Conservation (phyloP, 306 rosid species). For the Vachellia pachyceras region DNA sequence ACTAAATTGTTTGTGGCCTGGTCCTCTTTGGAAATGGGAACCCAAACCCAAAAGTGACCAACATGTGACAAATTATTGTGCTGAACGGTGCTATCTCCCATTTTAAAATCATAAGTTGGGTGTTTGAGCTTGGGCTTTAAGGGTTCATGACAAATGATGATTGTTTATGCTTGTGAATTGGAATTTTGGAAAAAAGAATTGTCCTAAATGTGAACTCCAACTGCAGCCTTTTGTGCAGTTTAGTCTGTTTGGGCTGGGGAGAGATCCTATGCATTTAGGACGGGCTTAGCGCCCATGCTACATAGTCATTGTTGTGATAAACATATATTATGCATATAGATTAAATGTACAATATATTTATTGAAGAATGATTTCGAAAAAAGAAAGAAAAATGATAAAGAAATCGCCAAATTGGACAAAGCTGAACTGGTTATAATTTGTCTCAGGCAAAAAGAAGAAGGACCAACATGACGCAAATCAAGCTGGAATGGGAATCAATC, state of each 20-base stretch:
- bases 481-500: conserved; percentile 80
- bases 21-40: neutral
- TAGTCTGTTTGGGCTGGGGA: neutral
- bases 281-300: conserved; percentile 14
- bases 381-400: neutral
- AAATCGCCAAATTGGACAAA: neutral
- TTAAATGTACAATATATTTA: conserved; percentile 10
- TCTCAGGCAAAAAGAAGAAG: conserved; percentile 84
- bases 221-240: neutral
- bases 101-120: conserved; percentile 18
- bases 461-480: conserved; percentile 91
- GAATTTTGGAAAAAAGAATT: conserved; percentile 18
- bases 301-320: conserved; percentile 2
- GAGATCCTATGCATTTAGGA: conserved; percentile 17
- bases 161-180: neutral
- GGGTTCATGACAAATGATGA: conserved; percentile 21
- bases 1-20: neutral
- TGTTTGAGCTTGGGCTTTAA: neutral
- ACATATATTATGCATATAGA: neutral
- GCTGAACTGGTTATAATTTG: conserved; percentile 22
- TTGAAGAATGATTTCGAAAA: neutral
- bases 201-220: neutral
- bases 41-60: neutral
- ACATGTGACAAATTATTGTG: neutral
- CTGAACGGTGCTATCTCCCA: conserved; percentile 5